A percentile compares a stretch with the other conserved stretches of the same genome.
Evolutionary conservation across 1,284 basidiomycete genomes (phyloP).

Genomic region (Malassezia sympodialis): DNA sequence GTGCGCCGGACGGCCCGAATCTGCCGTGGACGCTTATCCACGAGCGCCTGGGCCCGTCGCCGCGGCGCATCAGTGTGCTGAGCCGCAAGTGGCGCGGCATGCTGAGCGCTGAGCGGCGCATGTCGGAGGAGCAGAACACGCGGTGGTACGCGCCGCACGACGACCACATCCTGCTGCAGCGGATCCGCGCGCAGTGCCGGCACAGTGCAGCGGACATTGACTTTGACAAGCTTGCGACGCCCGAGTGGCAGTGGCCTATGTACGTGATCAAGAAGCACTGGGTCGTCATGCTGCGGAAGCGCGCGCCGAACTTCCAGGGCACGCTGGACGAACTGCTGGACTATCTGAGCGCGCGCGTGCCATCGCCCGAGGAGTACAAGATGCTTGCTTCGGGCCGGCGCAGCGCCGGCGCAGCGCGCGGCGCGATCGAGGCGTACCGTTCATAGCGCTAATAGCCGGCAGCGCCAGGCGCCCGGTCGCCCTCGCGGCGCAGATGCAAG

Average conservation of each 20-base stretch:
- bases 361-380: conserved; percentile 18
- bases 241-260: conserved; percentile 18
- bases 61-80: conserved; percentile 17
- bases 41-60: conserved; percentile 16
- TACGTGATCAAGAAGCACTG: conserved; percentile 21
- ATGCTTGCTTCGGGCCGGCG: conserved; percentile 17
- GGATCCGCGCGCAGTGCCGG: conserved; percentile 16
- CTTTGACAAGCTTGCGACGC: conserved; percentile 15
- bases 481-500: conserved; percentile 36
- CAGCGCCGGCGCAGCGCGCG: background rate
- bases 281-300: conserved; percentile 17
- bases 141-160: conserved; percentile 20
- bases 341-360: conserved; percentile 1
- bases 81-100: conserved; percentile 20
- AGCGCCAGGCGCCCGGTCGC: conserved; percentile 42
- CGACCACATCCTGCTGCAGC: conserved; percentile 14
- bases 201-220: conserved; percentile 11
- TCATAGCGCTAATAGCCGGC: conserved; percentile 32
- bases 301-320: conserved; percentile 8
- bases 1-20: conserved; percentile 14
- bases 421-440: background rate
- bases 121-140: conserved; percentile 13
- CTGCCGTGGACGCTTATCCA: conserved; percentile 20
- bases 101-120: conserved; percentile 18
- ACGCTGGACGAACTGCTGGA: conserved; percentile 14